Base-by-base conservation (phyloP, 1,284 basidiomycete species). In the Ustilago cynodontis region DNA sequence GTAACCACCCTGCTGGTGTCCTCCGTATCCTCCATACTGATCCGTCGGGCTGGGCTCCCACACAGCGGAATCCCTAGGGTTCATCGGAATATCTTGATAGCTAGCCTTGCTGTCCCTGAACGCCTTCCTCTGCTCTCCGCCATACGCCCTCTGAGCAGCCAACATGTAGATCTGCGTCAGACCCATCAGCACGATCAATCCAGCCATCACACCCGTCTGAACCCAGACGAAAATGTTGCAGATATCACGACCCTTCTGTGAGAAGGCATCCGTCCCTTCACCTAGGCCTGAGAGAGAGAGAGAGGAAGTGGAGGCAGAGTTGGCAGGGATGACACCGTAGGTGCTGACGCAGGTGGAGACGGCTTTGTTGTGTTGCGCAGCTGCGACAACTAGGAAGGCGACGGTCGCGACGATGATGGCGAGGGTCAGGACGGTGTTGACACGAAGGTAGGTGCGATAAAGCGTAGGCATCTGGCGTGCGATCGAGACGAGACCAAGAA, bases 161-260 rank as follows among this genome's bases (percentile, higher is more conserved):
- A 79, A 75, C 84, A 86, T 85, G 77, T 84, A 86, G 62, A 85
- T 73, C 70, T 86, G 82, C 47, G 68, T 82, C n/a, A 86, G 53
- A 4, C 80, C 82, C 55, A 86, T 72, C 35, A 86, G 45, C 3
- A 80, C 59, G 22, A 85, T 71, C 49, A 86, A 55, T 8, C 79
- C 75, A 7, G 66, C 80, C 82, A 84, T 83, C 29, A 77, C 65
- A 33, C 84, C 84, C 14, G 82, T 77, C 65, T 86, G 81, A 9
- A 77, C 75, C 84, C 84, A 86, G 22, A 82, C 62, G 41, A 85
- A 74, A 61, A 82, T 67, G 65, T 85, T 79, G 77, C 84, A 86
- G 50, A 83, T 82, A 22, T 69, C 28, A 26, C 51, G 26, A 1
- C 82, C 79, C 1, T 61, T 24, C 8, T 59, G 37, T 16, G 65